Conservation (phyloP, 2,329 filamentous ascomycete genomes). For the Parascedosporium putredinis region DNA sequence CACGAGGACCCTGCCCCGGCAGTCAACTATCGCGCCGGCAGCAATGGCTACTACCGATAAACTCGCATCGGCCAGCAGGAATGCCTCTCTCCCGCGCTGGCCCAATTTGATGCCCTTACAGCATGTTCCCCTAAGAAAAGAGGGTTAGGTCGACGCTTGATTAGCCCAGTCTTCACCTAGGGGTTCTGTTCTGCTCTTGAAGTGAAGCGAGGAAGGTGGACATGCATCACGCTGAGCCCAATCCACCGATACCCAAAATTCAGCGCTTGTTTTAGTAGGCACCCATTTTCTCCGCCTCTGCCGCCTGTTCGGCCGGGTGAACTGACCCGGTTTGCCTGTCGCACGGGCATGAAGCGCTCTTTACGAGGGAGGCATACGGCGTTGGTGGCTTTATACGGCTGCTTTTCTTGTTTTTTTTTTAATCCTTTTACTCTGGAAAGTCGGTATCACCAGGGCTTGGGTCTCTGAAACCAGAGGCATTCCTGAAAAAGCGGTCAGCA, state of each 20-base stretch:
- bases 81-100: neutral
- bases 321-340: too few species aligned
- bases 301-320: too few species aligned
- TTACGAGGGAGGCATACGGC: neutral
- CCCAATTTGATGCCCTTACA: neutral
- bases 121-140: neutral
- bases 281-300: neutral
- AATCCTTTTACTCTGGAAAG: neutral
- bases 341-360: too few species aligned
- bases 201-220: neutral
- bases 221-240: neutral
- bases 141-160: too few species aligned
- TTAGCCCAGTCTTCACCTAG: too few species aligned
- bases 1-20: conserved; percentile 14
- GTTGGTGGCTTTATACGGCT: too few species aligned
- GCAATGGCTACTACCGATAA: conserved; percentile 23
- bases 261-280: neutral
- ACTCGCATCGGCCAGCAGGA: neutral
- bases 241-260: neutral
- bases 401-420: neutral
- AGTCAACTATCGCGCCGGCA: conserved; percentile 15
- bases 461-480: neutral
- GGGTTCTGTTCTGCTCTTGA: too few species aligned
- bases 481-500: neutral
- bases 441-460: neutral